phyloP scores from a whole-genome alignment of 371 early-diverging fungal species.

The Mucor piriformis region DNA sequence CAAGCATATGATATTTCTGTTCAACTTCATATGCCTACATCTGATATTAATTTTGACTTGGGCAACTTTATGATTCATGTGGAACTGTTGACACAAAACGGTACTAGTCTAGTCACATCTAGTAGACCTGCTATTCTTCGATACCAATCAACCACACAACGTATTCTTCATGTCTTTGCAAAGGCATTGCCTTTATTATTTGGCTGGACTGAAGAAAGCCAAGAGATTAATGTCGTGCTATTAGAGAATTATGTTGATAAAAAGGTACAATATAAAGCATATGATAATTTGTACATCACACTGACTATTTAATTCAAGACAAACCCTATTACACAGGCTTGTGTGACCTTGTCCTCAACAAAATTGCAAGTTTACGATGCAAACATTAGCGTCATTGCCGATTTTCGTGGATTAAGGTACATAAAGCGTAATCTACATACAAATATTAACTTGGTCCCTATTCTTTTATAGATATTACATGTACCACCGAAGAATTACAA shows the following conservation, averaged over 20 bases:
- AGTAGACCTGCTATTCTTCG: slow-evolving; percentile 76
- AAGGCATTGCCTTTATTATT: slow-evolving; percentile 70
- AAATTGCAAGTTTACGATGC: slow-evolving; percentile 77
- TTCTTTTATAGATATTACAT: slow-evolving; percentile 61
- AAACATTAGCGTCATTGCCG: slow-evolving; percentile 72
- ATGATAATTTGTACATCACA: background rate
- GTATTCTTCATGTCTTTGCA: slow-evolving; percentile 64
- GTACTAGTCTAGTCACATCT: slow-evolving; percentile 52
- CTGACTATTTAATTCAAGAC: slow-evolving; percentile 24
- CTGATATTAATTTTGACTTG: slow-evolving; percentile 74
- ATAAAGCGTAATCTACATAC: background rate
- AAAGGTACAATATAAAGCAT: slow-evolving; percentile 32
- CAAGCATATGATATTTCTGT: slow-evolving; percentile 57
- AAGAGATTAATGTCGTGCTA: slow-evolving; percentile 64
- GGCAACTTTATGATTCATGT: slow-evolving; percentile 88
- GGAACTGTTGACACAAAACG: slow-evolving; percentile 59
- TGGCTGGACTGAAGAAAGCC: slow-evolving; percentile 72
- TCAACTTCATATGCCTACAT: slow-evolving; percentile 79
- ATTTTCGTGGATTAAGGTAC: slow-evolving; percentile 66
- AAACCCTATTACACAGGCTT: slow-evolving; percentile 68
- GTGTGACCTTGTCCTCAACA: slow-evolving; percentile 63
- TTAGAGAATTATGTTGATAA: slow-evolving; percentile 74
- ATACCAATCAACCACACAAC: slow-evolving; percentile 74
- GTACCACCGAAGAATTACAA: slow-evolving; percentile 84
- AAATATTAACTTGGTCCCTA: background rate